A percentile compares a stretch with the other conserved stretches of the same genome.
Conservation (phyloP, 1,284 basidiomycete species). For the Sanghuangporus baumii region DNA sequence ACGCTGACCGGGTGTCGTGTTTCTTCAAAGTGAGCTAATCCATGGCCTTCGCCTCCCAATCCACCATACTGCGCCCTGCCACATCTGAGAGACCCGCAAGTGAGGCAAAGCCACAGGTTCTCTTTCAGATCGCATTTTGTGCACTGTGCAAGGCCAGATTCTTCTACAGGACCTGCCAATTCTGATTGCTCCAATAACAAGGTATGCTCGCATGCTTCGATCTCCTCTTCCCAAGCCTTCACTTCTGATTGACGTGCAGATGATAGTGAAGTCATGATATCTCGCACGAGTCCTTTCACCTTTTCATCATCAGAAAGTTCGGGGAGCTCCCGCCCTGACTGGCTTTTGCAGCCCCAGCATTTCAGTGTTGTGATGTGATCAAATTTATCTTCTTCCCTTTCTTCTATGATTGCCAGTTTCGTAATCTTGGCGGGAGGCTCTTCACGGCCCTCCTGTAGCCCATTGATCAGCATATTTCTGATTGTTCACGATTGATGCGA, state of each 20-base stretch:
- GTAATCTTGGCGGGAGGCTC: conserved; percentile 85
- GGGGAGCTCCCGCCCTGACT: conserved; percentile 47
- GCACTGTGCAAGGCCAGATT: conserved; percentile 71
- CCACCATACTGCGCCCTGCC: conserved; percentile 88
- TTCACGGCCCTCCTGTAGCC: conserved; percentile 37
- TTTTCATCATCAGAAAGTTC: conserved; percentile 29
- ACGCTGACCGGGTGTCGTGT: conserved; percentile 83
- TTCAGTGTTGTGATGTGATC: conserved; percentile 62
- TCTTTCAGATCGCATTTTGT: conserved; percentile 74
- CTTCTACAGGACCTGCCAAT: conserved; percentile 42
- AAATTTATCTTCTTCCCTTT: conserved; percentile 86
- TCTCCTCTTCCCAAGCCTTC: conserved; percentile 97
- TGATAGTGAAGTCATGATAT: conserved; percentile 77
- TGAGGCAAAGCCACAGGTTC: conserved; percentile 94
- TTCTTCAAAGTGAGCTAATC: conserved; percentile 74
- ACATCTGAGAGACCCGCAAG: conserved; percentile 93
- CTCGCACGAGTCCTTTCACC: conserved; percentile 53
- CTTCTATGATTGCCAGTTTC: conserved; percentile 84
- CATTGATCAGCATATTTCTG: neutral
- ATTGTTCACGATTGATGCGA: neutral
- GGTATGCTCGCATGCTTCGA: conserved; percentile 84
- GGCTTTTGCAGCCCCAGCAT: conserved; percentile 71
- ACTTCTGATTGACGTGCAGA: conserved; percentile 92
- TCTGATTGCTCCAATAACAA: conserved; percentile 67
- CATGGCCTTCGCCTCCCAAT: conserved; percentile 86